Evolutionary conservation across 2,329 filamentous ascomycete species (phyloP), one percentile per base, ranked within the genome.

Genomic region (Pseudogymnoascus sp.): DNA sequence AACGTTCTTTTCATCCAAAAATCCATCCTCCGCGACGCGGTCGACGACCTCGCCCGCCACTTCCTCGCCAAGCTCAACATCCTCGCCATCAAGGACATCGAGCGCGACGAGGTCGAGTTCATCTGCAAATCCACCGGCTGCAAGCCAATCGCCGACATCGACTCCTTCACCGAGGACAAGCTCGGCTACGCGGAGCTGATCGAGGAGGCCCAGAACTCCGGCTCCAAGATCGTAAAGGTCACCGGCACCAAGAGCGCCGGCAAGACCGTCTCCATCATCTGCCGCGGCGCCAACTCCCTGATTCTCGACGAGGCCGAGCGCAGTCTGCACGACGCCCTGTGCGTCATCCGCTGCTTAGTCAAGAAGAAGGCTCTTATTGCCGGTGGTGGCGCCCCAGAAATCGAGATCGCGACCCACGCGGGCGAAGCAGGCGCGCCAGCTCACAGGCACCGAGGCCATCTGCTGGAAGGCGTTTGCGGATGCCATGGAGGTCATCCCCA

Each of bases 331-430:
- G 95, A 99, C 72, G 95, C 95, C 31, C 91, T 97, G 67, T 99
- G 95, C 75, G 95, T 97, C 60, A 93, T 99, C 70, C 89, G 95
- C 70, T 99, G 95, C 74, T 80, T 99, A 65, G 95, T 99, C 69
- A 99, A 99, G 87, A 99, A 97, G 86, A 96, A 96, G 80, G 95
- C 95, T n/a, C 85, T 99, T 63, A 96, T 99, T 71, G 93, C 96
- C 12, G 95, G 95, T 76, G 95, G 95, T 72, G 95, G 95, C 74
- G 95, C 95, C 1, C 91, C 95, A 25, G 95, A 99, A 78, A 96
- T 97, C 71, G 93, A 97, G 78, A 93, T 99, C 70, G 91, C 95
- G 21, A 89, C 95, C 62, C 85, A 91, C n/a, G 72, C 84, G 99
- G 35, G 86, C 89, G 63, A 88, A 90, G 77, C 89, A 90, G 73